A percentile compares a stretch with the other conserved stretches of the same genome.
phyloP scores from a whole-genome alignment of 2,329 filamentous ascomycete genomes.

The Aspergillus uvarum region DNA sequence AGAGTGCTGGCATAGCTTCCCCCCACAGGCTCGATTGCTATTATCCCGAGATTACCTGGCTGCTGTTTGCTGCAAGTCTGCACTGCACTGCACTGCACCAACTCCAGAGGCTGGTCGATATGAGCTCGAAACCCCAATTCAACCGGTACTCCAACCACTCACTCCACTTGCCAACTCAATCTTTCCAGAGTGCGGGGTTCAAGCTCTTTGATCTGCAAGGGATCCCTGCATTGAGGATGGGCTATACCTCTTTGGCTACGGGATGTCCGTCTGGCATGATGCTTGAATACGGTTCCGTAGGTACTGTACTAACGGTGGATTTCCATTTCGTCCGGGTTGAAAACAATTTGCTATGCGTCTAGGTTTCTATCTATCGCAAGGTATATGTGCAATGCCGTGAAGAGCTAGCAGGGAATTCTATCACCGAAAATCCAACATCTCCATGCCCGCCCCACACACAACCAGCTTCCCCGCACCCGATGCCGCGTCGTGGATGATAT shows the following conservation, averaged over 20 bases:
- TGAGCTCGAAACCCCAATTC: not conserved
- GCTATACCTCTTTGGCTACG: slow-evolving; percentile 8
- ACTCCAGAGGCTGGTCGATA: not conserved
- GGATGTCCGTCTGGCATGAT: not conserved
- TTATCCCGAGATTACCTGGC: not conserved
- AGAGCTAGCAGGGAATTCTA: not conserved
- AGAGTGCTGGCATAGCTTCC: not conserved
- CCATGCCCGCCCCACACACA: slow-evolving; percentile 53
- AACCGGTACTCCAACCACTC: not conserved
- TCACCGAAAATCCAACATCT: slow-evolving; percentile 35
- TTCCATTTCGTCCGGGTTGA: no score
- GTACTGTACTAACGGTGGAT: not conserved
- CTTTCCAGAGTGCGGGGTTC: not conserved
- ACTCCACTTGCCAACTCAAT: not conserved
- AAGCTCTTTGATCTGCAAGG: not conserved
- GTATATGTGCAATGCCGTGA: slow-evolving; percentile 2
- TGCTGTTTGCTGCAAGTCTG: no score
- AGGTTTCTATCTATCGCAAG: not conserved
- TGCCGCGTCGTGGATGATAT: slow-evolving; percentile 30
- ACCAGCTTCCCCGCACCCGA: slow-evolving; percentile 32
- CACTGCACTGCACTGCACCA: not conserved
- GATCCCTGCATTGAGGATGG: not conserved
- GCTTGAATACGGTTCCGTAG: not conserved
- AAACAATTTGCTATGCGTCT: not conserved
- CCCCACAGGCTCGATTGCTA: not conserved